These are phyloP conservation scores for Rosa hybrid DNA, from an alignment of 331 rosid species.

Conservation along the genomic window DNA sequence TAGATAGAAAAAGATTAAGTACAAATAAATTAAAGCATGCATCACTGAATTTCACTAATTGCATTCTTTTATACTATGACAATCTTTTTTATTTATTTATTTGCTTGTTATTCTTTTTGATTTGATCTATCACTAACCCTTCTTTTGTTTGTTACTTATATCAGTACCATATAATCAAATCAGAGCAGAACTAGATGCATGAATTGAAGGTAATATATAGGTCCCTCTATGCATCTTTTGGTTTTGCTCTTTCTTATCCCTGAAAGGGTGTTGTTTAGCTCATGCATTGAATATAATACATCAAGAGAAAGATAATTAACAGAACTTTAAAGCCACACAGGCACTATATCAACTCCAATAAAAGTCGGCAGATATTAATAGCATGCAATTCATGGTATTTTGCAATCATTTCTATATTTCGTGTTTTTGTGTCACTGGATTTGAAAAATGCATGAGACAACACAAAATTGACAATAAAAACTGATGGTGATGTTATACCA, in stretches of 20 bases:
- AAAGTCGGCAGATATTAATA: neutral
- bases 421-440: neutral
- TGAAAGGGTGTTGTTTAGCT: constrained; percentile 4
- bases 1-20: no score
- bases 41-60: neutral
- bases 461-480: neutral
- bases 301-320: neutral
- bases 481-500: neutral
- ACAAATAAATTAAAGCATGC: no score
- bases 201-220: constrained; percentile 21
- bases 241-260: neutral
- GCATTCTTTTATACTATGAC: constrained; percentile 27
- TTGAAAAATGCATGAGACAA: neutral
- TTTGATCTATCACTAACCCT: neutral
- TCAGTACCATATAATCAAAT: constrained; percentile 1
- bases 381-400: neutral
- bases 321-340: neutral
- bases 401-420: constrained; percentile 22
- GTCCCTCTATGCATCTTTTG: neutral
- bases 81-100: neutral
- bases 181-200: constrained; percentile 27
- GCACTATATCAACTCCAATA: neutral
- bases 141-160: constrained; percentile 14
- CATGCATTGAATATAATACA: neutral
- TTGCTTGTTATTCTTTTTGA: neutral